A percentile compares a stretch with the other conserved stretches of the same genome.
Evolutionary conservation across 352 stramenopile genomes (phyloP).

Genomic region (Elongisporangium senticosum): DNA sequence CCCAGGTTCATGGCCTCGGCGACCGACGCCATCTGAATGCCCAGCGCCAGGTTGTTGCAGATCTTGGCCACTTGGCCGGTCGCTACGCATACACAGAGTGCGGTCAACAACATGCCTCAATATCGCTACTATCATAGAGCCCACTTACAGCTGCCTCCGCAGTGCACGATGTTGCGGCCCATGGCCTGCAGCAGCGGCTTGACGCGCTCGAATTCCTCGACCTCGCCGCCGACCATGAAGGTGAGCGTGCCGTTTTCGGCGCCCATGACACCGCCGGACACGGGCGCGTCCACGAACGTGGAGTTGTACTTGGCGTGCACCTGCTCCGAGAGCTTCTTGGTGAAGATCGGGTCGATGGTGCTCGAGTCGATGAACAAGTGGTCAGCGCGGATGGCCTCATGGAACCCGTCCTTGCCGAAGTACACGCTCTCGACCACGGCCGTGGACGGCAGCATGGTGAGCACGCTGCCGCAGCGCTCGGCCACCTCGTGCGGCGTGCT

Average conservation of each 20-base stretch:
- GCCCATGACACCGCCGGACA: conserved; percentile 95
- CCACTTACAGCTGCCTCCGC: conserved; percentile 82
- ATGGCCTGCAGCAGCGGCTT: conserved; percentile 88
- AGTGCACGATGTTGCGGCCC: conserved; percentile 94
- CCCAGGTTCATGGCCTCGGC: conserved; percentile 96
- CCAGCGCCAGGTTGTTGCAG: conserved; percentile 98
- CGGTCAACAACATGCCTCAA: conserved; percentile 2
- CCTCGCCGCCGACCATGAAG: conserved; percentile 95
- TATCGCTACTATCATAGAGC: conserved; percentile 12
- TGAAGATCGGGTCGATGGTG: conserved; percentile 93
- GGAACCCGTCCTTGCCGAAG: conserved; percentile 58
- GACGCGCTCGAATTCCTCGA: conserved; percentile 54
- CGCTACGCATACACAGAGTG: conserved; percentile 23
- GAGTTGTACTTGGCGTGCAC: conserved; percentile 40
- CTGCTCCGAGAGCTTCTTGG: conserved; percentile 78
- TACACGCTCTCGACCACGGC: conserved; percentile 83
- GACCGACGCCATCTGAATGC: conserved; percentile 95
- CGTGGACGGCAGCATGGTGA: conserved; percentile 95
- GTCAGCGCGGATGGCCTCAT: conserved; percentile 57
- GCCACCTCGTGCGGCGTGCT: conserved; percentile 65
- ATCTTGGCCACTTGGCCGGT: conserved; percentile 91
- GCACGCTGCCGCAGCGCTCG: conserved; percentile 72
- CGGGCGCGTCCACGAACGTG: conserved; percentile 92
- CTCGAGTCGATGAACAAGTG: conserved; percentile 94
- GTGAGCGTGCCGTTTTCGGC: conserved; percentile 94